Conservation (phyloP, 257 asterid species). For the Gardenia jasminoides region DNA sequence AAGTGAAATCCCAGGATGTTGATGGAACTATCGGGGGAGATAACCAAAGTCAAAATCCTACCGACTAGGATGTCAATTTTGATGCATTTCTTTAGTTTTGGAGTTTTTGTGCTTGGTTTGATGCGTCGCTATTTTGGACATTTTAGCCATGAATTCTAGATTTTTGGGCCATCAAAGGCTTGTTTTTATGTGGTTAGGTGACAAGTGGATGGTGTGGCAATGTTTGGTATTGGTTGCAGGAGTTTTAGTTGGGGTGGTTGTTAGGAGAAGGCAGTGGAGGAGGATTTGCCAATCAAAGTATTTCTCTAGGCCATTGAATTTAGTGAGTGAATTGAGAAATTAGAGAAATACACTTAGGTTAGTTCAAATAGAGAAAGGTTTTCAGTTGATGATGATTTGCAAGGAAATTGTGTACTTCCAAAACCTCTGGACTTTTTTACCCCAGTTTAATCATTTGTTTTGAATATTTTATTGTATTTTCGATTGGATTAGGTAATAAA, state of each 20-base stretch:
- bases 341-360: too few species aligned
- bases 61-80: constrained; percentile 26
- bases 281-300: constrained; percentile 64
- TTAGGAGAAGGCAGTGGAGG: constrained; percentile 84
- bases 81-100: constrained; percentile 56
- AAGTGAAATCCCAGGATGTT: constrained; percentile 28
- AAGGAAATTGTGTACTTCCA: too few species aligned
- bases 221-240: constrained; percentile 60
- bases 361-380: too few species aligned
- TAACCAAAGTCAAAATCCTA: constrained; percentile 8
- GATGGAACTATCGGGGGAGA: constrained; percentile 22
- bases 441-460: too few species aligned
- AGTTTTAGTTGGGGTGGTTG: constrained; percentile 56
- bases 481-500: too few species aligned
- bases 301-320: too few species aligned
- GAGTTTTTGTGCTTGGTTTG: constrained; percentile 68
- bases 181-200: constrained; percentile 43
- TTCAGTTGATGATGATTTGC: too few species aligned
- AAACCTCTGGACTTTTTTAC: too few species aligned
- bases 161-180: constrained; percentile 34
- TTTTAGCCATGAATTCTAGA: constrained; percentile 38
- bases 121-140: constrained; percentile 45
- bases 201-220: constrained; percentile 58
- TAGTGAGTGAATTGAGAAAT: too few species aligned
- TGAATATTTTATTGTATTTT: too few species aligned